Evolutionary conservation across 805 yeast species (phyloP).

Genomic region (Maudiozyma barnettii): DNA sequence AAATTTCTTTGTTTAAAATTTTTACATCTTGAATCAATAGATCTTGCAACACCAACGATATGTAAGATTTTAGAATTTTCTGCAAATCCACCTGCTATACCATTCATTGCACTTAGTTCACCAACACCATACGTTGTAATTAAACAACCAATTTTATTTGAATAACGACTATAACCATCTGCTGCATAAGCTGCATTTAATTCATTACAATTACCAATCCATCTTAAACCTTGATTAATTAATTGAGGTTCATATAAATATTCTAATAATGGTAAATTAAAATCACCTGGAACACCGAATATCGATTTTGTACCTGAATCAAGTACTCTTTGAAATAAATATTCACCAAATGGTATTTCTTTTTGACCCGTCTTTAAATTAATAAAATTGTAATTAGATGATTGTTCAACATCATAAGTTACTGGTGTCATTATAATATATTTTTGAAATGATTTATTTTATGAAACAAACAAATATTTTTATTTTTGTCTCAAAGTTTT

Average conservation of each 20-base stretch:
- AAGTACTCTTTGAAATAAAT: conserved; percentile 46
- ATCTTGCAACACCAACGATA: conserved; percentile 52
- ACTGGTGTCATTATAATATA: conserved; percentile 4
- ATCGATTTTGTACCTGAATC: conserved; percentile 49
- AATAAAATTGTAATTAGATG: background rate
- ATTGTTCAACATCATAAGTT: background rate
- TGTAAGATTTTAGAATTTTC: conserved; percentile 74
- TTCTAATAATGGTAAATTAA: conserved; percentile 59
- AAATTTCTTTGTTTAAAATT: conserved; percentile 26
- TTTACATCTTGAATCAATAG: conserved; percentile 4
- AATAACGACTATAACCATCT: conserved; percentile 73
- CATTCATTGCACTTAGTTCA: conserved; percentile 76
- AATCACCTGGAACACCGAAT: conserved; percentile 78
- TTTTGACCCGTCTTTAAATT: background rate
- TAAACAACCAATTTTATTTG: conserved; percentile 55
- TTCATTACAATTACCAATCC: conserved; percentile 86
- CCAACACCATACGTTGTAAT: conserved; percentile 79
- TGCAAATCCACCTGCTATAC: conserved; percentile 72
- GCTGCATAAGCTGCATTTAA: conserved; percentile 84
- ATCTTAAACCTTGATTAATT: conserved; percentile 34
- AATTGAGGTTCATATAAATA: conserved; percentile 39
- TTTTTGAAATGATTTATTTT: background rate
- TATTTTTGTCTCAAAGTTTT: too few relatives aligned
- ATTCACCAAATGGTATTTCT: conserved; percentile 51
- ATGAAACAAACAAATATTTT: too few relatives aligned